These are phyloP conservation scores for Ustilago cynodontis DNA, from an alignment of 1,284 basidiomycete genomes.

Conservation along the genomic window DNA sequence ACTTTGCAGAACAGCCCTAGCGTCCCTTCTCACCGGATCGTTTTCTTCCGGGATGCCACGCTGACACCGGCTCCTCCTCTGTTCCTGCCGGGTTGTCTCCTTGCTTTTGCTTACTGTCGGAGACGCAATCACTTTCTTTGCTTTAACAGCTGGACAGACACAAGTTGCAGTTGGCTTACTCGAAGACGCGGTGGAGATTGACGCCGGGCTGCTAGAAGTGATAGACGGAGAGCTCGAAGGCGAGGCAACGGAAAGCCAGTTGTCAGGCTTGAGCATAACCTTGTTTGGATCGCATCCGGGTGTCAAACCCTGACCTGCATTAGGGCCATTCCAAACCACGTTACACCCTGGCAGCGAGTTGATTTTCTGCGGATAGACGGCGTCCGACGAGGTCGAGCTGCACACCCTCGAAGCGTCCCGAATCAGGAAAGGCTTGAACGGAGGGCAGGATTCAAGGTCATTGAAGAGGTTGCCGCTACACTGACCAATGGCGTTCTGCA, in stretches of 20 bases:
- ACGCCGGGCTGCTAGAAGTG: not conserved
- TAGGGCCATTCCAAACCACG: constrained; percentile 47
- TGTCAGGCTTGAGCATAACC: constrained; percentile 31
- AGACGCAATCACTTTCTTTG: not conserved
- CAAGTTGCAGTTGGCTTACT: not conserved
- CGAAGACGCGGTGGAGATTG: not conserved
- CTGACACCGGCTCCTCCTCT: not conserved
- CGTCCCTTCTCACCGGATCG: not conserved
- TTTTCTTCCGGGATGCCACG: not conserved
- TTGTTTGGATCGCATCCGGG: constrained; percentile 40
- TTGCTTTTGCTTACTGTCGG: not conserved
- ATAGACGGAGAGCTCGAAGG: constrained; percentile 3
- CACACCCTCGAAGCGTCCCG: constrained; percentile 13
- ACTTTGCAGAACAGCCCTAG: not conserved
- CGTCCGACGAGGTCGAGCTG: constrained; percentile 7
- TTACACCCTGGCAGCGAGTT: constrained; percentile 53
- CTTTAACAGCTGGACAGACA: not conserved
- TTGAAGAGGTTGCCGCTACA: constrained; percentile 72
- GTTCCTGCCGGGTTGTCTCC: not conserved
- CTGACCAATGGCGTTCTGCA: constrained; percentile 74
- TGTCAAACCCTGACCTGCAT: constrained; percentile 44
- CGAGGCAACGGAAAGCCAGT: constrained; percentile 5
- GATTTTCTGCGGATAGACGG: constrained; percentile 18
- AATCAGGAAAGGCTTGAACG: constrained; percentile 35
- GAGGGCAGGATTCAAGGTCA: constrained; percentile 72